These are phyloP conservation scores for Eutrema salsugineum DNA, from an alignment of 441 rosid species.

Conservation along the genomic window DNA sequence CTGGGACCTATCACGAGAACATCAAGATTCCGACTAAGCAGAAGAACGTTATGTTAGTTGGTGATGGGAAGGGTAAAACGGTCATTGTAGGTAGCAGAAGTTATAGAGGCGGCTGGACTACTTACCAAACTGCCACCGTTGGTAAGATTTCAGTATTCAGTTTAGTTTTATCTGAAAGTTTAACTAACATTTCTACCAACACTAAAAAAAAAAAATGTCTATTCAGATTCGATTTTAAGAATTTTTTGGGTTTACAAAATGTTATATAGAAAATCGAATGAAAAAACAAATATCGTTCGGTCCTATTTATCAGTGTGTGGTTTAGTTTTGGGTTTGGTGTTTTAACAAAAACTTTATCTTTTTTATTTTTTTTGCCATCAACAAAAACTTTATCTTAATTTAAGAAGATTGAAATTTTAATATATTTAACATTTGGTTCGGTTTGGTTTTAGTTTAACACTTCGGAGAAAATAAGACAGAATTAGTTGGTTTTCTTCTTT, in stretches of 20 bases:
- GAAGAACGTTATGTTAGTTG: constrained; percentile 46
- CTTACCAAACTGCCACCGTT: constrained; percentile 41
- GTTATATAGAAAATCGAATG: neutral
- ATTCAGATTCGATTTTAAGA: neutral
- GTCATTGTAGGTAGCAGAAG: constrained; percentile 33
- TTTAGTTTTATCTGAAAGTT: neutral
- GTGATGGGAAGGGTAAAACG: constrained; percentile 47
- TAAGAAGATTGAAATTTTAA: no score
- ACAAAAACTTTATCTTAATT: no score
- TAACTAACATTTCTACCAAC: neutral
- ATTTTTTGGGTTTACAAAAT: neutral
- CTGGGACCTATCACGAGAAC: constrained; percentile 39
- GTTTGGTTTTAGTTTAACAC: neutral
- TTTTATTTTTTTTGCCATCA: no score
- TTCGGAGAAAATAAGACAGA: neutral
- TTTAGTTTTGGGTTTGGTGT: no score
- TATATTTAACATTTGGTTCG: neutral
- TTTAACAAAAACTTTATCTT: no score
- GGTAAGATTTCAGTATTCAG: constrained; percentile 23
- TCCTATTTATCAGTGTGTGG: no score
- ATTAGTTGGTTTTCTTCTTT: neutral
- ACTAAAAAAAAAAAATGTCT: neutral
- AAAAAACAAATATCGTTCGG: neutral
- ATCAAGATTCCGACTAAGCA: constrained; percentile 40
- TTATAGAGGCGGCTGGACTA: constrained; percentile 36